These are phyloP conservation scores for Tuber aestivum DNA, from an alignment of 495 filamentous ascomycete genomes.

Conservation along the genomic window DNA sequence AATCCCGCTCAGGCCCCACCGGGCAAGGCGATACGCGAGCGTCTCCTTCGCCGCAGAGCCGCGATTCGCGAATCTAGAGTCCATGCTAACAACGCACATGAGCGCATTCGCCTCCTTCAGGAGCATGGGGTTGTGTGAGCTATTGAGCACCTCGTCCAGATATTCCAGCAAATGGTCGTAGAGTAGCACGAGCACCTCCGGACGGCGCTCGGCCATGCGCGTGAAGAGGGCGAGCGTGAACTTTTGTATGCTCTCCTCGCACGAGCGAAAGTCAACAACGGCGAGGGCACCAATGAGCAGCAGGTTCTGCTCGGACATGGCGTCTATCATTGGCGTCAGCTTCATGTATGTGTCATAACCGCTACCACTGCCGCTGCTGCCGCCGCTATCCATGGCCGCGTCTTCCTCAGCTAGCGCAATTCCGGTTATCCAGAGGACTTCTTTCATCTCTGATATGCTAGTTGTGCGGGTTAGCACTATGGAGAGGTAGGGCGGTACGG, in stretches of 20 bases:
- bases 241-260: slow-evolving; percentile 39
- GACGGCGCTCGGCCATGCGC: slow-evolving; percentile 29
- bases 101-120: slow-evolving; percentile 39
- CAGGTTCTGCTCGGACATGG: slow-evolving; percentile 37
- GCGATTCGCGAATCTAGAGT: slow-evolving; percentile 38
- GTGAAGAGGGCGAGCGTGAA: slow-evolving; percentile 32
- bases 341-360: slow-evolving; percentile 9
- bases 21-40: slow-evolving; percentile 27
- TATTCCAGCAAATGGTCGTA: slow-evolving; percentile 40
- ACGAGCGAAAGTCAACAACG: slow-evolving; percentile 40
- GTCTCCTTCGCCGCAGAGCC: slow-evolving; percentile 28
- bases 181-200: slow-evolving; percentile 36
- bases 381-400: slow-evolving; percentile 2
- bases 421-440: slow-evolving; percentile 39
- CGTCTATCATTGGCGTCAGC: slow-evolving; percentile 32
- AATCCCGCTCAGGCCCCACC: slow-evolving; percentile 38
- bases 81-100: slow-evolving; percentile 35
- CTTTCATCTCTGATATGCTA: slow-evolving; percentile 33
- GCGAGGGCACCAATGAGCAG: slow-evolving; percentile 33
- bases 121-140: slow-evolving; percentile 36
- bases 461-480: slow-evolving; percentile 41
- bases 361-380: background rate
- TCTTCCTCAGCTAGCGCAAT: slow-evolving; percentile 27
- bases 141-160: slow-evolving; percentile 35
- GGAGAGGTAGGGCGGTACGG: slow-evolving; percentile 41